Conservation (phyloP, 73 alveolate genomes). For the Tetrahymena thermophila region DNA sequence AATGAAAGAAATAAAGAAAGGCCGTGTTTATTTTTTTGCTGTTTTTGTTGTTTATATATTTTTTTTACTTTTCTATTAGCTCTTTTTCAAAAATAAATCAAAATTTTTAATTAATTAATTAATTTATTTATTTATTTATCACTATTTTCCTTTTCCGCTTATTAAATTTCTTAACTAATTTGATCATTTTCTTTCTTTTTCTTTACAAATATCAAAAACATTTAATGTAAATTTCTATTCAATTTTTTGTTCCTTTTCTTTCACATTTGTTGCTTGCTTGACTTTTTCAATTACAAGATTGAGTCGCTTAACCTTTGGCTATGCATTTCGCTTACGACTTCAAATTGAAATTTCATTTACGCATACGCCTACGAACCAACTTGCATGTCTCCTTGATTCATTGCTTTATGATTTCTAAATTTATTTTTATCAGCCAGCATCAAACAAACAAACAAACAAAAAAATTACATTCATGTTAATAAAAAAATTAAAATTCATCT, state of each 20-base stretch:
- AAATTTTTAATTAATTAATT: too few species aligned
- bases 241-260: not conserved
- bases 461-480: not conserved
- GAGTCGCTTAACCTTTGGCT: not conserved
- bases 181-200: too few species aligned
- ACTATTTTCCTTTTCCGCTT: not conserved
- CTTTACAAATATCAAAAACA: not conserved
- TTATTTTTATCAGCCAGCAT: not conserved
- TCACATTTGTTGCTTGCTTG: not conserved
- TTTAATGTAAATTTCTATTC: not conserved
- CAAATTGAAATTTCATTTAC: not conserved
- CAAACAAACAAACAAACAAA: not conserved
- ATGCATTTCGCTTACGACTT: not conserved
- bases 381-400: not conserved
- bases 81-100: not conserved
- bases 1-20: not conserved
- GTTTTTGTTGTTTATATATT: not conserved
- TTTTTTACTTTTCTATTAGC: not conserved
- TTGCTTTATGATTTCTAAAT: not conserved
- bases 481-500: not conserved
- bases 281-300: not conserved
- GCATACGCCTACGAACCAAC: not conserved
- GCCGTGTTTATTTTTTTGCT: not conserved
- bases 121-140: not conserved
- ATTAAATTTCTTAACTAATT: not conserved